Base-by-base conservation (phyloP, 148 eudicot species). In the Silene latifolia region DNA sequence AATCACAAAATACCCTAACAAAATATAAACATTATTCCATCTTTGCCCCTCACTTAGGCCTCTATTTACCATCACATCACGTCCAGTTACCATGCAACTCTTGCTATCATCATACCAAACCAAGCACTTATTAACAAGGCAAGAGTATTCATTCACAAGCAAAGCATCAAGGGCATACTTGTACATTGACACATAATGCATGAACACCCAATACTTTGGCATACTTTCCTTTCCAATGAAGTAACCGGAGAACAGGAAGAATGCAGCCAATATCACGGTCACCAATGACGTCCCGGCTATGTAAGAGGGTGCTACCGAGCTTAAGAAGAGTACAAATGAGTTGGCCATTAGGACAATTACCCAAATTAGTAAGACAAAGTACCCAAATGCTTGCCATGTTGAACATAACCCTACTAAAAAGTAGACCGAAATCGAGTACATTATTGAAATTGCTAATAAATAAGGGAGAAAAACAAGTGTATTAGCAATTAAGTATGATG, bases 171-270 rank as follows among this genome's bases (percentile, higher is more conserved):
- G 86, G 27, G 88, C 97, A 77, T 95, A 95, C 78, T 95, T 95
- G 80, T 92, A 95, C 93, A 92, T 90, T 29, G 98, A 95, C 15
- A 88, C 71, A 76, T 87, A 95, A 76, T 95, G 96, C 97, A 95
- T 87, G 63, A 89, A 86, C 44, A 89, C 65, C 96, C 98, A 95
- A 75, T 90, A 95, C 82, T 82, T 89, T 0, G 98, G 98, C 83
- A 95, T 32, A 9, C 85, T 89, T 13, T 86, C 89, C 46, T 85
- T 80, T 32, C 89, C 87, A 42, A 95, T 90, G 80, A 95, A 95
- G 86, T 95, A 95, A 9, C 98, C 98, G 17, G 98, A 95, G 76
- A 95, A 95, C 13, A 95, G 85, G 51, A 95, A 95, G 81, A 88
- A 92, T 2, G 92, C 89, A 35, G 90, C 97, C 0, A 95, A 84